Base-by-base conservation (phyloP, 2,329 filamentous ascomycete genomes). In the Sclerotinia nivalis region DNA sequence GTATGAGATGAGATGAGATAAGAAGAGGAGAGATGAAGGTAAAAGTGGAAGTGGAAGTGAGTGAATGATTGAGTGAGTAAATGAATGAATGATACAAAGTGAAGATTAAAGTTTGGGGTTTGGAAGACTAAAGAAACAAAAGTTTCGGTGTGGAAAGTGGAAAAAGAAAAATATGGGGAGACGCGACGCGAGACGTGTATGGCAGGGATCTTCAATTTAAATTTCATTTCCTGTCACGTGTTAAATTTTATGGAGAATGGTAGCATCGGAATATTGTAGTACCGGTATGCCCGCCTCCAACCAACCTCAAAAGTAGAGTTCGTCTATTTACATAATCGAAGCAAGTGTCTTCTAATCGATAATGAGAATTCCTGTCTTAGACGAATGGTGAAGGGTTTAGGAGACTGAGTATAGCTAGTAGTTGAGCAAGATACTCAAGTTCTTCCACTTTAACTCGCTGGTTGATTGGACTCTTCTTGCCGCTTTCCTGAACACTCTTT, bases 131-230 rank as follows among this genome's bases (percentile, higher is more conserved):
- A 45, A 28, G 37, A 58, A 43, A 66, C 34, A 28, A 58, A 43
- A 60, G 55, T 60, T 58, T 68, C 56, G 61, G 49, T 65, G 43
- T 43, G 40, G 40, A 43, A 43, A 69, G 40, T 22, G 37, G 50
- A n/a, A 66, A 56, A 67, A 67, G 40, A 64, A 64, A 69, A 55
- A 55, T 61, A 55, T 50, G 56, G 66, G 66, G 55, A 68, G 66
- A 68, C 66, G 66, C 66, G 66, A 61, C 58, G 54, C 54, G 56
- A 62, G 66, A 68, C 55, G 66, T 59, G 65, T 34, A n/a, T 12
- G 25, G 31, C 55, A 61, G 47, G 66, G 55, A 54, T 69, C 31
- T 50, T 37, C 31, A 28, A 13, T 40, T 6, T 28, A 0, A n/a
- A 10, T 52, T 37, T 56, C 31, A 56, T 37, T 20, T 8, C n/a